Base-by-base conservation (phyloP, 139 green algal species). In the Axilococcus clingmanii region DNA sequence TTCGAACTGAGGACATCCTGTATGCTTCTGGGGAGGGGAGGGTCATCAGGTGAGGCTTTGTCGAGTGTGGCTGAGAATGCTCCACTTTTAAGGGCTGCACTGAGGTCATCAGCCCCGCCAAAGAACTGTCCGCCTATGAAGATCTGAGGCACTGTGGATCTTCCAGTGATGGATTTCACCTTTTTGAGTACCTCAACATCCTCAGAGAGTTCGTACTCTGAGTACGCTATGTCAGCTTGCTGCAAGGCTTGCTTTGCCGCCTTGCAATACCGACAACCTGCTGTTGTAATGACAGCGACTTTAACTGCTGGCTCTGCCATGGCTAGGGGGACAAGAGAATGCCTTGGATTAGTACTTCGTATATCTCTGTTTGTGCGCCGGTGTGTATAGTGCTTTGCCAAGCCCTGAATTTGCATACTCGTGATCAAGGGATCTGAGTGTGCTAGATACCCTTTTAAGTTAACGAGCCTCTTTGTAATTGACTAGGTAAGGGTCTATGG, bases 191-290 rank as follows among this genome's bases (percentile, higher is more conserved):
- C 41, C 32, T 65, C 63, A 4, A 47, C 1, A 68, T 65, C 0
- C 28, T 41, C 15, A 2, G 48, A 64, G 5, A 90, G 61, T 20
- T 92, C 71, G 7, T 84, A 40, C 23, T 93, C 82, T 5, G 51
- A 27, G 46, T 73, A 95, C 0, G 52, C 0, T 0, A 91, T 53
- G 2, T 55, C 51, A 20, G 40, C 60, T 2, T 58, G 54, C 8
- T 56, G 29, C 19, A 94, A 59, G 1, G 63, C 53, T 16, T 16
- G 57, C 62, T 94, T 93, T 32, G 76, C 78, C 5, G 50, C 38
- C 40, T 75, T 79, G 74, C 87, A 95, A 65, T 88, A 85, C 0
- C 72, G 77, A 57, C 87, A 95, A 12, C 77, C 87, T 3, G 58
- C 25, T 1, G 71, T 95, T 2, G 84, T 86, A 40, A 91, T 57